Evolutionary conservation across 352 stramenopile genomes (phyloP).

Genomic region (Phytopythium delawarense): DNA sequence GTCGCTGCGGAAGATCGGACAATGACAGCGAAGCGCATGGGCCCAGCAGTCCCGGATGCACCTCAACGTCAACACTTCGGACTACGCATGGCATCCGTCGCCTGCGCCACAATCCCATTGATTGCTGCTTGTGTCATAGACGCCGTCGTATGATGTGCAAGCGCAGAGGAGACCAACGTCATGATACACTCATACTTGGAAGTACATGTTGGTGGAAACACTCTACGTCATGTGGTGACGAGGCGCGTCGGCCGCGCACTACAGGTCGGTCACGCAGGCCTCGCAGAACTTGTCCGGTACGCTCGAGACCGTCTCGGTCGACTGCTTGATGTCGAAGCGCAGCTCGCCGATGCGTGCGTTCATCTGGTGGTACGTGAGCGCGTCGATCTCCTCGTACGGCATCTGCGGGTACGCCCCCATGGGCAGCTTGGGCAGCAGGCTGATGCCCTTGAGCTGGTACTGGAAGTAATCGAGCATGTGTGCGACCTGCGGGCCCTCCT

Average conservation of each 20-base stretch:
- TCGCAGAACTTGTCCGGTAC: conserved; percentile 64
- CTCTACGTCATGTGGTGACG: not conserved
- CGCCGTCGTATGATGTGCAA: not conserved
- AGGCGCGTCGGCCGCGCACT: not conserved
- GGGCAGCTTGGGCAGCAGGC: conserved; percentile 80
- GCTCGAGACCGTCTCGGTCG: conserved; percentile 24
- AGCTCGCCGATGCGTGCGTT: conserved; percentile 34
- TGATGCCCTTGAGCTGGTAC: conserved; percentile 94
- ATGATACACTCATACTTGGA: not conserved
- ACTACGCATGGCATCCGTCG: not conserved
- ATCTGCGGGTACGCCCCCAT: conserved; percentile 87
- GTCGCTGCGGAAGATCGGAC: not conserved
- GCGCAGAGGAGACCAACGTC: not conserved
- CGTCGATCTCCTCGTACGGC: conserved; percentile 89
- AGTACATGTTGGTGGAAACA: not conserved
- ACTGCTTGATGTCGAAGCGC: conserved; percentile 33
- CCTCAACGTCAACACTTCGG: not conserved
- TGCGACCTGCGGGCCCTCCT: conserved; percentile 70
- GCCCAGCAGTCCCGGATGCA: not conserved
- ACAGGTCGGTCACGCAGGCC: conserved; percentile 26
- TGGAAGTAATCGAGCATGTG: conserved; percentile 90
- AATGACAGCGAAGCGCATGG: not conserved
- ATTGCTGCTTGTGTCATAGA: not conserved
- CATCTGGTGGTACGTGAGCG: conserved; percentile 56
- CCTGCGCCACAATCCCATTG: not conserved